phyloP scores from a whole-genome alignment of 2,329 filamentous ascomycete genomes.

The Alternaria gansuensis region DNA sequence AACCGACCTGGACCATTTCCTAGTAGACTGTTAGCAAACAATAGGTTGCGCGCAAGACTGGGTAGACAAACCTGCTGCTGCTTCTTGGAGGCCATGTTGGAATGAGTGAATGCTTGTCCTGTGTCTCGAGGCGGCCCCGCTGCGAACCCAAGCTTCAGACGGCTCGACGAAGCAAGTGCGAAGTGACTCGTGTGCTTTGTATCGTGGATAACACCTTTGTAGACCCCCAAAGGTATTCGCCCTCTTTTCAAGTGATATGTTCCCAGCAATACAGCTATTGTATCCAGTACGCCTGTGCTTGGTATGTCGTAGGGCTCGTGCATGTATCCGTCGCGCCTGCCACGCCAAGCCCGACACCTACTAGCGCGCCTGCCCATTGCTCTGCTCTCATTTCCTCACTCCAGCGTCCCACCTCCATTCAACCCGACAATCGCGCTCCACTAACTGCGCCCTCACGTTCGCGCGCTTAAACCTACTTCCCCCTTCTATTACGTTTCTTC shows the following conservation, averaged over 20 bases:
- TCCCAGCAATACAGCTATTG: background rate
- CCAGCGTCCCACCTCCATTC: constrained; percentile 23
- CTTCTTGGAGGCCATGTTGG: constrained; percentile 57
- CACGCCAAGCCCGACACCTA: constrained; percentile 36
- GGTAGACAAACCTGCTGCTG: constrained; percentile 55
- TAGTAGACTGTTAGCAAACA: constrained; percentile 56
- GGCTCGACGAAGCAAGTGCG: constrained; percentile 14
- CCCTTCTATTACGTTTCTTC: background rate
- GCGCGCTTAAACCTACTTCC: background rate
- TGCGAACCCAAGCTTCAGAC: constrained; percentile 25
- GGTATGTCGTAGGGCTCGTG: constrained; percentile 13
- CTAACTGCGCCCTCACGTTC: background rate
- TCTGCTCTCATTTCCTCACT: constrained; percentile 34
- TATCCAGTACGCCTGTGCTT: background rate
- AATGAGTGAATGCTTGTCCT: constrained; percentile 10
- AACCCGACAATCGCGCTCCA: background rate
- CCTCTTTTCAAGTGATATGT: background rate
- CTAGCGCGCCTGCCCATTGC: constrained; percentile 25
- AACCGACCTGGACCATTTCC: constrained; percentile 99
- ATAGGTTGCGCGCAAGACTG: background rate
- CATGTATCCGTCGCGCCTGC: constrained; percentile 20
- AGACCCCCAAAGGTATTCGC: background rate
- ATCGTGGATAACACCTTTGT: background rate
- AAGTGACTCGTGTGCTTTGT: background rate
- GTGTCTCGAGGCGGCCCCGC: constrained; percentile 27